Percentiles rank a stretch among this genome's conserved stretches.
These are phyloP conservation scores for Rosa multiflora DNA, from an alignment of 306 rosid genomes.

Conservation along the genomic window DNA sequence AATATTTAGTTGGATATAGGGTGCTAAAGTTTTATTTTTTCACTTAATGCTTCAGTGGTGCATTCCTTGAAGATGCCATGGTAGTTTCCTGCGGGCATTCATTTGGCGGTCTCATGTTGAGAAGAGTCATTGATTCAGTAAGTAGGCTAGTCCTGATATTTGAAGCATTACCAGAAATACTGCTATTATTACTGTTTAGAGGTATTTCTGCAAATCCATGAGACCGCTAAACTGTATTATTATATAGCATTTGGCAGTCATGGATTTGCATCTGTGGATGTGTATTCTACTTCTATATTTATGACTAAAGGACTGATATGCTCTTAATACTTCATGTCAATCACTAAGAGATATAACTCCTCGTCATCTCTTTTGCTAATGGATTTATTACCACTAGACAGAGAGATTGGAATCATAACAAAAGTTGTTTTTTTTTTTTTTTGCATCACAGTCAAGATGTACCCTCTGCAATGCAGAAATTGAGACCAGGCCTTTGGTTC, in stretches of 20 bases:
- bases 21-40: constrained; percentile 25
- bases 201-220: background rate
- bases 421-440: constrained; percentile 44
- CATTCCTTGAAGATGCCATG: constrained; percentile 95
- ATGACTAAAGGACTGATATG: constrained; percentile 1
- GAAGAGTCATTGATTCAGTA: constrained; percentile 91
- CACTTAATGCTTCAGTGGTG: constrained; percentile 51
- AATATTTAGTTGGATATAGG: constrained; percentile 15
- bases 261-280: constrained; percentile 2
- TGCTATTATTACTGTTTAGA: background rate
- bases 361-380: constrained; percentile 25
- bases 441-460: constrained; percentile 83
- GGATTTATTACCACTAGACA: constrained; percentile 37
- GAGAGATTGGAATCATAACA: constrained; percentile 46
- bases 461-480: constrained; percentile 78
- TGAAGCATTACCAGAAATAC: background rate
- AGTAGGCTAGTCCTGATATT: constrained; percentile 38
- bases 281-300: background rate
- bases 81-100: constrained; percentile 97
- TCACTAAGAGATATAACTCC: constrained; percentile 12
- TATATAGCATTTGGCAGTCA: background rate
- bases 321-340: background rate
- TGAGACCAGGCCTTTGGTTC: constrained; percentile 69
- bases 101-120: constrained; percentile 91
- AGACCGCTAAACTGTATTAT: too few species aligned